Conservation (phyloP, 2,329 filamentous ascomycete species). For the Emergomyces orientalis region DNA sequence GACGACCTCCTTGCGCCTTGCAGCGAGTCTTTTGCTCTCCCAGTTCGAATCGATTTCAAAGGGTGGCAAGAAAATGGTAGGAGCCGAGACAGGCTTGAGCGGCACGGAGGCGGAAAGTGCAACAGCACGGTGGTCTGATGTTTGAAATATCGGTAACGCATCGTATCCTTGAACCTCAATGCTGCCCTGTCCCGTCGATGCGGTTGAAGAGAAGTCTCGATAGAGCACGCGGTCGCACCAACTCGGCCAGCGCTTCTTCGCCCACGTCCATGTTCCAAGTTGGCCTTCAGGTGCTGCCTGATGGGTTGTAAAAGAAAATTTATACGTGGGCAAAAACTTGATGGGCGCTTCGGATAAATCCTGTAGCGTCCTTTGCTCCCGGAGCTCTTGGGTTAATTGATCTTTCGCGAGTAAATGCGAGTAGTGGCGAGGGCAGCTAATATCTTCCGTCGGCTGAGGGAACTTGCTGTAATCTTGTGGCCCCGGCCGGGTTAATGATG, state of each 20-base stretch:
- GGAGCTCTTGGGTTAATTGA: constrained; percentile 66
- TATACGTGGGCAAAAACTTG: constrained; percentile 85
- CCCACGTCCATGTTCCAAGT: constrained; percentile 58
- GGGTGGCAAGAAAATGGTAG: constrained; percentile 36
- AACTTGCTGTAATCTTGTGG: constrained; percentile 49
- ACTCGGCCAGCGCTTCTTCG: constrained; percentile 72
- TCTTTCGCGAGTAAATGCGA: constrained; percentile 60
- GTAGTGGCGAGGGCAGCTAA: constrained; percentile 52
- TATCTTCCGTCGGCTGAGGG: constrained; percentile 49
- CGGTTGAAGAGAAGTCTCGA: constrained; percentile 52
- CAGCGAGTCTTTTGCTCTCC: constrained; percentile 44
- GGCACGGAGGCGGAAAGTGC: constrained; percentile 61
- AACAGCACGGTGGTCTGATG: constrained; percentile 81
- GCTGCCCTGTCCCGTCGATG: constrained; percentile 24
- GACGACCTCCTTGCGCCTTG: constrained; percentile 49
- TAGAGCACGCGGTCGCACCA: constrained; percentile 93
- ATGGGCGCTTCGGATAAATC: constrained; percentile 66
- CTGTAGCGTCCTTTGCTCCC: constrained; percentile 62
- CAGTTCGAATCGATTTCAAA: constrained; percentile 51
- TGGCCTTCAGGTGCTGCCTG: constrained; percentile 26
- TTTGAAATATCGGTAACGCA: constrained; percentile 66
- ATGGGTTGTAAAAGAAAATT: constrained; percentile 52
- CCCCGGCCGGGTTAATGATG: constrained; percentile 56
- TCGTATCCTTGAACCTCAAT: constrained; percentile 57
- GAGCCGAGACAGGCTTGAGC: constrained; percentile 34